Evolutionary conservation across 495 filamentous ascomycete species (phyloP).

Genomic region (Penicillium angulare): DNA sequence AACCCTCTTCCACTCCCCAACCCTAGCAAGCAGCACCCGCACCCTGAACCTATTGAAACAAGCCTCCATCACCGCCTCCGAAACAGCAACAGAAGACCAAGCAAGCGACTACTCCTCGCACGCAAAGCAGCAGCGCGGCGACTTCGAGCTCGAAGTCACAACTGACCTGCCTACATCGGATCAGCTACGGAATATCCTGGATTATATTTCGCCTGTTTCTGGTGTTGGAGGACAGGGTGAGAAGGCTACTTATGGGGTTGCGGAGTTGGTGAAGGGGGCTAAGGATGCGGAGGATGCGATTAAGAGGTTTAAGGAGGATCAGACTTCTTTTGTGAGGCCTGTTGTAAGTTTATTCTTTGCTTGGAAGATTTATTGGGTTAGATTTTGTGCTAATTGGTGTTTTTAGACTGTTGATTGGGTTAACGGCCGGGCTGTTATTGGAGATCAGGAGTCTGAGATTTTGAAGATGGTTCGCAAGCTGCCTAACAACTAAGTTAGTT

Average conservation of each 20-base stretch:
- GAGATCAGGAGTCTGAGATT: constrained; percentile 80
- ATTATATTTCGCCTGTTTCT: constrained; percentile 68
- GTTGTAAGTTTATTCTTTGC: constrained; percentile 52
- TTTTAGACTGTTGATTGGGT: constrained; percentile 86
- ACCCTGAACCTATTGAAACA: constrained; percentile 73
- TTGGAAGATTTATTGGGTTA: neutral
- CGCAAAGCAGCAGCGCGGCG: constrained; percentile 53
- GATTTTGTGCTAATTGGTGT: constrained; percentile 11
- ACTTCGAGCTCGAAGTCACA: constrained; percentile 85
- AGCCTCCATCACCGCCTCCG: constrained; percentile 58
- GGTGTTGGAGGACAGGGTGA: constrained; percentile 19
- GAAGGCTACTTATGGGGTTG: constrained; percentile 30
- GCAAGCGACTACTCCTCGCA: constrained; percentile 57
- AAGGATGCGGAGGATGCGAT: constrained; percentile 70
- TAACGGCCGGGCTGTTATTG: constrained; percentile 75
- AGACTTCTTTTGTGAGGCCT: constrained; percentile 67
- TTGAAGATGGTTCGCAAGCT: constrained; percentile 67
- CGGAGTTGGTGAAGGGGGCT: constrained; percentile 69
- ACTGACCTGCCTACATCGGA: constrained; percentile 77
- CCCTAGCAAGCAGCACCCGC: constrained; percentile 59
- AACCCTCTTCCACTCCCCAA: constrained; percentile 90
- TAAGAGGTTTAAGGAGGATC: constrained; percentile 60
- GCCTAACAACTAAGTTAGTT: constrained; percentile 19
- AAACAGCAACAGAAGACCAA: constrained; percentile 63
- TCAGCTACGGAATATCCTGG: constrained; percentile 82